Evolutionary conservation across 2,329 filamentous ascomycete species (phyloP), one percentile per base, ranked within the genome.

Genomic region (Stemphylium vesicarium): DNA sequence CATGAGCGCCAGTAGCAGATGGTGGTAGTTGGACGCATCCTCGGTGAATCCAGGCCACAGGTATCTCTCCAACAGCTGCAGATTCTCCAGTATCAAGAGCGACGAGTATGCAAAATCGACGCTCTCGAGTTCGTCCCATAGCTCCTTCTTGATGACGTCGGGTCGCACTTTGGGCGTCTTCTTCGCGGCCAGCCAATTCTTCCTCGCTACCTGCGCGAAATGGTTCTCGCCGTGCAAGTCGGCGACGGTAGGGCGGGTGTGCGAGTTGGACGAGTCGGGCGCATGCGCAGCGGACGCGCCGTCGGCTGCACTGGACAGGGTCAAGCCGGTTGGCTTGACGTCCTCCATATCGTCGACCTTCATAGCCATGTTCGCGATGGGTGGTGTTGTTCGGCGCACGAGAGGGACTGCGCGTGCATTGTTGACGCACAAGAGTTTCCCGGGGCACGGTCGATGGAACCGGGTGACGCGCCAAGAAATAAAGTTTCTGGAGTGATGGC

Each of bases 21-120:
- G 89, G 74, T 99, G 94, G 69, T 92, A 88, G 74, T 99, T 96
- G 29, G 94, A 96, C 4, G 92, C 87, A 68, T 95, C 88, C 61
- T 96, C 91, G 11, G 85, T 87, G 74, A 96, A 99, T 46, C 90
- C 91, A 40, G 95, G 95, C 95, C 95, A 99, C 24, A 99, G 83
- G 72, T 96, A 98, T 71, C 84, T 90, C 75, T 99, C 95, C 55
- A 99, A 78, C 37, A 93, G 87, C 79, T 97, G 95, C 66, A 98
- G 78, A 65, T 92, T 94, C 77, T 99, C 95, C 50, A 99, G 82
- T 22, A 91, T 84, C 61, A 96, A 80, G 18, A 99, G 82, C 4
- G 89, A 89, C 73, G 87, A 89, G 74, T 89, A 86, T 31, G 85
- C 82, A 71, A 97, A 98, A 50, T 85, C 83, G 50, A 92, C 90